Base-by-base conservation (phyloP, 2,329 filamentous ascomycete species). In the Sporothrix phasma region DNA sequence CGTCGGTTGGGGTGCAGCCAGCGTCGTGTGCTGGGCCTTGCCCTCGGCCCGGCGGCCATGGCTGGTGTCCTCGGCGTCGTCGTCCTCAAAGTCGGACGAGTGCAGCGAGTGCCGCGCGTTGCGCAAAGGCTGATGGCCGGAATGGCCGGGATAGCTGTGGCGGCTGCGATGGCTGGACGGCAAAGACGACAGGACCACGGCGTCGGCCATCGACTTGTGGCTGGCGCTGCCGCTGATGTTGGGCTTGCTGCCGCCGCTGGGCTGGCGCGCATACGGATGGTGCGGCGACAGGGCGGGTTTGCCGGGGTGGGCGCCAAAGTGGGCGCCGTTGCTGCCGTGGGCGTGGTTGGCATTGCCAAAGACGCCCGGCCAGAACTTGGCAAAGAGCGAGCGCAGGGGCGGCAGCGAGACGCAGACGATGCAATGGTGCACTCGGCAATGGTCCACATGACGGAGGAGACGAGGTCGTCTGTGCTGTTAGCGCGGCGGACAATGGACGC, bases 321-420 rank as follows among this genome's bases (percentile, higher is more conserved):
- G 15, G 31, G n/a, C 59, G 4, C 34, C 15, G 43, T 22, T 7
- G 11, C 37, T 10, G 13, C 24, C 4, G 19, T 13, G 26, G 4
- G 13, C 49, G 39, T 22, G 24, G 34, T 45, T 43, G 24, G 7
- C 15, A 2, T 13, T 19, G 41, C 46, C 41, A 53, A 67, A 67
- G 15, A 66, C 26, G 45, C 61, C n/a, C 13, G 68, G 68, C n/a
- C 65, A 39, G 24, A 63, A 19, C 5, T 39, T 51, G 41, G 59
- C 64, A 39, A 69, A 24, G 19, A 69, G 46, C 6, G 66, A 53
- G n/a, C 71, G 66, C 37, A 75, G 68, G 8, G 71, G 70, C 3
- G 73, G 73, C n/a, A 74, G 65, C 6, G 73, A 74, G 10, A 72
- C 72, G 65, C 72, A 74, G 37, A 73, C 68, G 64, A 75, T 75